Percentiles rank a stretch among this genome's conserved stretches.
Conservation (phyloP, 768 basidiomycete species). For the Tubosaeta brunneosetosa region DNA sequence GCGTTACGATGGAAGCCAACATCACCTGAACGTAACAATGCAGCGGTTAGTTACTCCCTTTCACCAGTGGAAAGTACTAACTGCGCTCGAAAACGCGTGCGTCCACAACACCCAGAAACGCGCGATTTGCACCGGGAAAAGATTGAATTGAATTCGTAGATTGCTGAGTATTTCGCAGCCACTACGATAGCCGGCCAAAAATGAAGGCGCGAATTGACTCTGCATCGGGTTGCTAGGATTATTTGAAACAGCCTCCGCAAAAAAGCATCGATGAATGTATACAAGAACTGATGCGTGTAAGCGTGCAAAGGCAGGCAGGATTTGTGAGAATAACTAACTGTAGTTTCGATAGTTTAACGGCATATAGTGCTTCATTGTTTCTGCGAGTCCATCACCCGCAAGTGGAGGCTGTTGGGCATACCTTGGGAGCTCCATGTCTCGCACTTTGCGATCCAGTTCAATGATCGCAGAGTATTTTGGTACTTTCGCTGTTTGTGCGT, state of each 20-base stretch:
- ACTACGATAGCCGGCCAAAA: conserved; percentile 63
- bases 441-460: conserved; percentile 60
- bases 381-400: conserved; percentile 45
- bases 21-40: conserved; percentile 48
- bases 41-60: background rate
- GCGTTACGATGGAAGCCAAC: conserved; percentile 72
- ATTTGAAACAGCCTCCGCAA: conserved; percentile 65
- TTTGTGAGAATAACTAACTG: conserved; percentile 38
- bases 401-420: conserved; percentile 53
- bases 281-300: conserved; percentile 46
- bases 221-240: conserved; percentile 64
- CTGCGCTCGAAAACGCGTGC: conserved; percentile 63
- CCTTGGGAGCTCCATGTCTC: conserved; percentile 61
- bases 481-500: conserved; percentile 58
- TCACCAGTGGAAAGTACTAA: conserved; percentile 27
- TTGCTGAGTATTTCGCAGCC: conserved; percentile 54
- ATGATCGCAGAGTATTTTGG: conserved; percentile 60
- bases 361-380: conserved; percentile 75
- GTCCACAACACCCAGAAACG: conserved; percentile 74
- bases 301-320: background rate
- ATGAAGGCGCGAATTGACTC: conserved; percentile 61
- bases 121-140: conserved; percentile 55
- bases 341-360: conserved; percentile 67
- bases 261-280: conserved; percentile 73
- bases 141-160: conserved; percentile 43